phyloP scores from a whole-genome alignment of 2,329 filamentous ascomycete genomes.

The Xylariaceae sp. region DNA sequence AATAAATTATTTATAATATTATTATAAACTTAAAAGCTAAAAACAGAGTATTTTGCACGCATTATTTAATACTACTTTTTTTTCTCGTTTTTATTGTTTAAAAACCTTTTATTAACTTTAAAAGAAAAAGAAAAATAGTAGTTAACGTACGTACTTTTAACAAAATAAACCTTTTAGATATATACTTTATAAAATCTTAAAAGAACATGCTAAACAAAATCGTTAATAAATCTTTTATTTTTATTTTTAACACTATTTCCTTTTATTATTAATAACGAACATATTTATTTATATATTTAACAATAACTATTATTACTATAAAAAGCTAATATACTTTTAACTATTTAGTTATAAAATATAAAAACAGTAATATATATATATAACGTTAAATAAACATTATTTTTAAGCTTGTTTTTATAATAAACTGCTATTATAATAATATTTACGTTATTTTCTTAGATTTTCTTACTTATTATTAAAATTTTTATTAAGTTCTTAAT shows the following conservation, averaged over 20 bases:
- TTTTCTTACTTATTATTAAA: neutral
- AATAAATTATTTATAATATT: conserved; percentile 1
- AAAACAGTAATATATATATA: conserved; percentile 5
- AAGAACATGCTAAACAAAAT: neutral
- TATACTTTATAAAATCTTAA: conserved; percentile 8
- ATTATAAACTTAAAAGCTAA: neutral
- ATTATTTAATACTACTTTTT: neutral
- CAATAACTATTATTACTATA: neutral
- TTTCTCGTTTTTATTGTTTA: conserved; percentile 10
- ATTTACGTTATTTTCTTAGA: neutral
- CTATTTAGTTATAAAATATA: conserved; percentile 17
- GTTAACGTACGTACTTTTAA: neutral
- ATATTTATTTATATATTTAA: neutral
- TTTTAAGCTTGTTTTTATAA: neutral
- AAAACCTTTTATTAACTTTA: neutral
- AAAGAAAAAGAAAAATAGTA: conserved; percentile 4
- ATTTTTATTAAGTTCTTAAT: neutral
- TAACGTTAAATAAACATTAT: conserved; percentile 9
- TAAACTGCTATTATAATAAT: conserved; percentile 15
- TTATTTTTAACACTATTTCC: neutral
- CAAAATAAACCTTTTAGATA: neutral
- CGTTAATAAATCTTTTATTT: neutral
- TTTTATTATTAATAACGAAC: conserved; percentile 11
- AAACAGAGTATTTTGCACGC: no score
- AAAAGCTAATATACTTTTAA: neutral